Base-by-base conservation (phyloP, 768 basidiomycete species). In the Tulasnella sp. region DNA sequence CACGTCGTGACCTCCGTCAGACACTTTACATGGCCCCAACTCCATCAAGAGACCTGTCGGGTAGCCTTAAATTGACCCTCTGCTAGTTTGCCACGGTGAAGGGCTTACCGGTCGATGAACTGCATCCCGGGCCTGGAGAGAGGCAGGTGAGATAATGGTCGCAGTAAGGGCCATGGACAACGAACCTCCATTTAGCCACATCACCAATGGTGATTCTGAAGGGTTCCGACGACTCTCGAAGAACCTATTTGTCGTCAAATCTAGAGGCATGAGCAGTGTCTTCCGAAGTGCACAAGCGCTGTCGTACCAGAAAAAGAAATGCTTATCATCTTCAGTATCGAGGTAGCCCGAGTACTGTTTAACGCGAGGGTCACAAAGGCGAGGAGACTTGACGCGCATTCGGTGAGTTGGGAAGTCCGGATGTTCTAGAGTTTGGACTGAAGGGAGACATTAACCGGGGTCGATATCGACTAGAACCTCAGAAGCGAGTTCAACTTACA, bases 11-110 rank as follows among this genome's bases (percentile, higher is more conserved):
- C 93, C 93, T 1, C 88, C 83, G 47, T 92, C 81, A 26, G 84
- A 81, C 74, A 98, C 83, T 35, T 80, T 81, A 80, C 95, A 98
- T 0, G 96, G 95, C 0, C 95, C 96, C 22, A 96, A 88, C 78
- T 98, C 95, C 76, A 95, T 92, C 14, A 98, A 83, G 26, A 97
- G 85, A 9, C 95, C 95, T 0, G 92, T 90, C 11, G 89, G 87
- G 9, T 88, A 90, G 69, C 87, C 88, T 73, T 8, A n/a, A 79
- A 9, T 8, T 29, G 26, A 26, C 26, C 4, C 19, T 7, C 5
- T 29, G 22, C 22, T n/a, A 26, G 47, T 19, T 52, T 52, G 47
- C n/a, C 52, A 59, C 9, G 22, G 7, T 59, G 52, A 59, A 9
- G 26, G 4, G 22, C 52, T 59, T 32, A 59, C 52, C 52, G 32